Evolutionary conservation across 2,329 filamentous ascomycete genomes (phyloP).

Genomic region (Xylaria sp.): DNA sequence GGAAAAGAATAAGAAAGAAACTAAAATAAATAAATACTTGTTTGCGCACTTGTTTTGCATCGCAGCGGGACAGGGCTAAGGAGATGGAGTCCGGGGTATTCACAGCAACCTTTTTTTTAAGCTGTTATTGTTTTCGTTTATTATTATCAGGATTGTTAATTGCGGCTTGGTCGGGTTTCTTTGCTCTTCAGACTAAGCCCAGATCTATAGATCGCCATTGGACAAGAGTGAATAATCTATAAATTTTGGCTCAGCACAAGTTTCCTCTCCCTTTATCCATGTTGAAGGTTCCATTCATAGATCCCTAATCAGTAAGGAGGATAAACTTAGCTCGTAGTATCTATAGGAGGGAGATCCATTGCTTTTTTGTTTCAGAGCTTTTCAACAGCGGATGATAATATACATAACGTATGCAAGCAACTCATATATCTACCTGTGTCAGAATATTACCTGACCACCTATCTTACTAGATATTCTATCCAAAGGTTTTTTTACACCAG

Average conservation of each 20-base stretch:
- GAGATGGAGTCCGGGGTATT: slow-evolving; percentile 18
- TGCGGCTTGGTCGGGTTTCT: too few relatives aligned
- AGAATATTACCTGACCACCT: too few relatives aligned
- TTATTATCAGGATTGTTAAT: neutral
- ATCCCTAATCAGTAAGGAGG: neutral
- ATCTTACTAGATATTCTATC: neutral
- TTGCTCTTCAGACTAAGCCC: too few relatives aligned
- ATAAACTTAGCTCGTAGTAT: too few relatives aligned
- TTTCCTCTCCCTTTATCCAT: neutral
- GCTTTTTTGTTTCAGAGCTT: too few relatives aligned
- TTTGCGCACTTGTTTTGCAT: slow-evolving; percentile 2
- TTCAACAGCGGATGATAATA: neutral
- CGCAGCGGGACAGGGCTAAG: neutral
- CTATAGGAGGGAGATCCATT: too few relatives aligned
- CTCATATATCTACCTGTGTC: neutral
- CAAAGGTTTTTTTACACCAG: neutral
- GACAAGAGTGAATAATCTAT: neutral
- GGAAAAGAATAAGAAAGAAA: neutral
- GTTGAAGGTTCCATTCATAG: neutral
- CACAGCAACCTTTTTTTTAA: neutral
- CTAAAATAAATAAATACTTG: neutral
- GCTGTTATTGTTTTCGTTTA: neutral
- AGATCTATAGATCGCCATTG: neutral
- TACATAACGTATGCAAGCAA: neutral
- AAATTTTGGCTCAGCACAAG: neutral